A percentile compares a stretch with the other conserved stretches of the same genome.
Evolutionary conservation across 495 filamentous ascomycete genomes (phyloP).

Genomic region (Podospora pseudoanserina): DNA sequence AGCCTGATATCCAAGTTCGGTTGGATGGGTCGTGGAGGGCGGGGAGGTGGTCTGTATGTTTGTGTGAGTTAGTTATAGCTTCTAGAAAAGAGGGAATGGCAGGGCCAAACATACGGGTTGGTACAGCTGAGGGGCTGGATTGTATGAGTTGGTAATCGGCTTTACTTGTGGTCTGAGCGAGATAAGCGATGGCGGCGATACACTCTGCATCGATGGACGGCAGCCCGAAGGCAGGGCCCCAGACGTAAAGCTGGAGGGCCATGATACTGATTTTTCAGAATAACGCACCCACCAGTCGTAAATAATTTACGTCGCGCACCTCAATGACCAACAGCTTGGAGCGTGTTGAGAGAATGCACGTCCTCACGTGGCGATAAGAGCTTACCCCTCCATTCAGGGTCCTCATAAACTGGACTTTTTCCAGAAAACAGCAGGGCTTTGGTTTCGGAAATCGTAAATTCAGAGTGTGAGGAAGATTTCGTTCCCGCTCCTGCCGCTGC

Average conservation of each 20-base stretch:
- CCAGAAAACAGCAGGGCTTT: neutral
- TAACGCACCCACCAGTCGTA: neutral
- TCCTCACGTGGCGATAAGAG: slow-evolving; percentile 22
- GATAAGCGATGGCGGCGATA: slow-evolving; percentile 69
- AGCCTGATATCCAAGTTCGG: slow-evolving; percentile 62
- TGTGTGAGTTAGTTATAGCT: neutral
- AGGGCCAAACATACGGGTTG: slow-evolving; percentile 57
- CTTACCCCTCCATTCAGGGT: neutral
- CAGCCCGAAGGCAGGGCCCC: slow-evolving; percentile 82
- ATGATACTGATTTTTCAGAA: neutral
- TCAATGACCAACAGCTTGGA: neutral
- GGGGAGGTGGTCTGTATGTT: slow-evolving; percentile 64
- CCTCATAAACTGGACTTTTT: neutral
- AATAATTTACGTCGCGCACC: neutral
- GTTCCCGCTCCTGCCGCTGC: neutral
- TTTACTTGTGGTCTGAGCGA: slow-evolving; percentile 54
- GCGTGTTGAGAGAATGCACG: slow-evolving; percentile 11
- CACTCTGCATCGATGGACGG: slow-evolving; percentile 91
- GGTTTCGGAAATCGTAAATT: neutral
- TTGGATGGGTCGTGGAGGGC: slow-evolving; percentile 58
- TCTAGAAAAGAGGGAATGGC: neutral
- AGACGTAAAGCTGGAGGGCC: slow-evolving; percentile 75
- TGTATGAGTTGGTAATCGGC: slow-evolving; percentile 72
- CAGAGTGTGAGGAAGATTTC: neutral
- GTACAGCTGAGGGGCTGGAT: slow-evolving; percentile 67